These are phyloP conservation scores for Bipolaris sorokiniana DNA, from an alignment of 2,329 filamentous ascomycete species.

Conservation along the genomic window DNA sequence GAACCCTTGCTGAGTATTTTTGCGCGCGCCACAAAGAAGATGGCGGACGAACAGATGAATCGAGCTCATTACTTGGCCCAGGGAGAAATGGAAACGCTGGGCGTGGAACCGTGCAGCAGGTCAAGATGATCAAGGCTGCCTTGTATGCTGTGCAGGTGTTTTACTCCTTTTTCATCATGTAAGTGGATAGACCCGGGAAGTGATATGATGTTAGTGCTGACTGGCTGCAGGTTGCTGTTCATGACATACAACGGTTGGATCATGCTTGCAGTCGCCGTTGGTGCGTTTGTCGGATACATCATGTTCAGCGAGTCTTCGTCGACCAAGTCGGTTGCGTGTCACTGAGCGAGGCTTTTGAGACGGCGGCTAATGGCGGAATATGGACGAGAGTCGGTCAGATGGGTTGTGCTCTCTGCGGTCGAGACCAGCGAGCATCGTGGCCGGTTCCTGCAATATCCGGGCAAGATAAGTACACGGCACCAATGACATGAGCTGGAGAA, in stretches of 20 bases:
- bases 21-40: constrained; percentile 27
- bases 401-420: background rate
- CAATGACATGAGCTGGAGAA: background rate
- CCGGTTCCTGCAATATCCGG: constrained; percentile 16
- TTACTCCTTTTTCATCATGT: constrained; percentile 99
- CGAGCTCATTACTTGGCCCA: constrained; percentile 75
- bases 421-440: background rate
- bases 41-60: constrained; percentile 49
- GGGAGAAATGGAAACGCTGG: constrained; percentile 63
- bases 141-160: constrained; percentile 95
- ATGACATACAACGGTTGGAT: constrained; percentile 99
- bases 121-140: constrained; percentile 77
- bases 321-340: constrained; percentile 88
- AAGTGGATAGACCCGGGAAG: constrained; percentile 54
- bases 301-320: constrained; percentile 73
- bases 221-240: constrained; percentile 79
- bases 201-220: constrained; percentile 13
- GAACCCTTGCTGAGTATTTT: constrained; percentile 36
- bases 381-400: background rate
- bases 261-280: constrained; percentile 88
- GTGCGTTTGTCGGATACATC: constrained; percentile 87
- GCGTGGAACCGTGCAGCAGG: constrained; percentile 69
- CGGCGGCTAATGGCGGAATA: background rate
- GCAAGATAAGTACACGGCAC: background rate
- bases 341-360: constrained; percentile 57